Conservation (phyloP, 2,329 filamentous ascomycete species). For the Sarocladium oryzae region DNA sequence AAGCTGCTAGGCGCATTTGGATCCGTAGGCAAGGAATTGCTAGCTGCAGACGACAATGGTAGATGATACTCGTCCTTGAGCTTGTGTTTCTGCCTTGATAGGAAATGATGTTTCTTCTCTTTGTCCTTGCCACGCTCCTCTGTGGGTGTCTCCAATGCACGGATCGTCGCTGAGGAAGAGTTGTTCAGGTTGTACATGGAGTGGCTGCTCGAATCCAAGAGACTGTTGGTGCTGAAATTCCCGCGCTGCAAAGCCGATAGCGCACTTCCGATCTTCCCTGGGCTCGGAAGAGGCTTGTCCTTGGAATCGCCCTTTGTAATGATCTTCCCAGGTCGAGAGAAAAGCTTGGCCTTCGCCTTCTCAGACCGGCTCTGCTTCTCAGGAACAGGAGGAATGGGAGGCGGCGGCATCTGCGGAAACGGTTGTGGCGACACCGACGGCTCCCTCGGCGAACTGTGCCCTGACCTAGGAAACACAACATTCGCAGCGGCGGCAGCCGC, state of each 20-base stretch:
- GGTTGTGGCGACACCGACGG: slow-evolving; percentile 26
- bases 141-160: slow-evolving; percentile 49
- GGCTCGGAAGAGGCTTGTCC: slow-evolving; percentile 64
- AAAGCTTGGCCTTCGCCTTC: slow-evolving; percentile 75
- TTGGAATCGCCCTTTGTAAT: slow-evolving; percentile 61
- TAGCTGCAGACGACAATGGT: slow-evolving; percentile 67
- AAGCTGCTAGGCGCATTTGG: slow-evolving; percentile 68
- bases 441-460: slow-evolving; percentile 43
- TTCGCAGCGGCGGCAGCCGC: slow-evolving; percentile 64
- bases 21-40: slow-evolving; percentile 70
- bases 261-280: slow-evolving; percentile 63
- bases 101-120: slow-evolving; percentile 72
- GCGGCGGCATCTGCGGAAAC: slow-evolving; percentile 25
- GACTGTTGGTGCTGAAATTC: slow-evolving; percentile 66
- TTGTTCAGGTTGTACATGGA: slow-evolving; percentile 71
- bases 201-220: slow-evolving; percentile 50
- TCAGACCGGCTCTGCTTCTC: slow-evolving; percentile 58
- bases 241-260: slow-evolving; percentile 58
- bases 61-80: slow-evolving; percentile 68
- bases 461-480: slow-evolving; percentile 63
- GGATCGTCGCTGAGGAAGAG: slow-evolving; percentile 68
- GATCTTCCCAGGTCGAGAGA: slow-evolving; percentile 71
- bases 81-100: slow-evolving; percentile 75
- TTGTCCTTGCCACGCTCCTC: slow-evolving; percentile 56
- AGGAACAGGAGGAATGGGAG: slow-evolving; percentile 32